Conservation (phyloP, 352 stramenopile species). For the Pythium chondricola region DNA sequence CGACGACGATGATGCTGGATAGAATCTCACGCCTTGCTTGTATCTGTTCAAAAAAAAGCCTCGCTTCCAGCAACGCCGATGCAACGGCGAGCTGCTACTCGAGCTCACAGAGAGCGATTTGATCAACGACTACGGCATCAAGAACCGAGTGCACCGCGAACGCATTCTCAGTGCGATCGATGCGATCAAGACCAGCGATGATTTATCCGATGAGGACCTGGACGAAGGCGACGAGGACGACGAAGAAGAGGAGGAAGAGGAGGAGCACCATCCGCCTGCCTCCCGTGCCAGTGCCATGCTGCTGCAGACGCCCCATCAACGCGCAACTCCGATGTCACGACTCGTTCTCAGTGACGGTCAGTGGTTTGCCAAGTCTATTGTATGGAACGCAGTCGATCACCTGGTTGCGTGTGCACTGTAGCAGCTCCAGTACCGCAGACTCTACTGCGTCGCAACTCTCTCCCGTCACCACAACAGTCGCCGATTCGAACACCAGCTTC, state of each 20-base stretch:
- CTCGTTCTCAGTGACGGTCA: slow-evolving; percentile 19
- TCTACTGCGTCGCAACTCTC: slow-evolving; percentile 37
- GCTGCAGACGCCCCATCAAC: slow-evolving; percentile 7
- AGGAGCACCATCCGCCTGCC: slow-evolving; percentile 18
- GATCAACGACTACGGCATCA: slow-evolving; percentile 71
- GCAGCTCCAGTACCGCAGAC: slow-evolving; percentile 24
- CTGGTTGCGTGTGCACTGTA: too few species aligned
- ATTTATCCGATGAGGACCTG: slow-evolving; percentile 56
- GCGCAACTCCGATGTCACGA: slow-evolving; percentile 11
- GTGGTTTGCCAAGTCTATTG: neutral
- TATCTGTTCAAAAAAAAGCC: slow-evolving; percentile 21
- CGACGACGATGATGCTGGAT: neutral
- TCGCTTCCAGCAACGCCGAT: slow-evolving; percentile 60
- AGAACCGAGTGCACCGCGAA: slow-evolving; percentile 56
- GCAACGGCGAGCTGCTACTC: slow-evolving; percentile 62
- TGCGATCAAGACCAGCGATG: slow-evolving; percentile 66
- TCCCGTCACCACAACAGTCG: slow-evolving; percentile 26
- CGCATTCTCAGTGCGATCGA: slow-evolving; percentile 72
- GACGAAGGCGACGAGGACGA: slow-evolving; percentile 40
- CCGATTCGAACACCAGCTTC: slow-evolving; percentile 1
- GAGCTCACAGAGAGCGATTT: slow-evolving; percentile 69
- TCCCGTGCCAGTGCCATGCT: slow-evolving; percentile 3
- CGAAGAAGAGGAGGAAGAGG: slow-evolving; percentile 26
- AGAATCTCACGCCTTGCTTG: neutral
- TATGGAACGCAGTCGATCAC: too few species aligned